phyloP scores from a whole-genome alignment of 345 rosid genomes.

The Brassica incana region DNA sequence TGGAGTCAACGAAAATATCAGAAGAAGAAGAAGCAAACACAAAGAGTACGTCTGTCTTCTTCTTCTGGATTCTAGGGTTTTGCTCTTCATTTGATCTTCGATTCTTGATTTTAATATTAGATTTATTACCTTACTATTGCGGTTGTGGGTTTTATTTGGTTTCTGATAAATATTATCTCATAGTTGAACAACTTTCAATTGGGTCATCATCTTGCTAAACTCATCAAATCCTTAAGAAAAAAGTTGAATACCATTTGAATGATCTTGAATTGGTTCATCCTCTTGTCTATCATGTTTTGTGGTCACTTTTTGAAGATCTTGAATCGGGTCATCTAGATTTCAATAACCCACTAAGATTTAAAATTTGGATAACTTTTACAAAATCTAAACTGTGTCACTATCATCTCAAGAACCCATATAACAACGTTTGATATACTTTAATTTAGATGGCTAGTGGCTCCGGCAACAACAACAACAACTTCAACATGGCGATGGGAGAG shows the following conservation, averaged over 20 bases:
- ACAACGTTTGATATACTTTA: constrained; percentile 23
- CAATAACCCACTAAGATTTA: neutral
- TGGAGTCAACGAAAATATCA: constrained; percentile 40
- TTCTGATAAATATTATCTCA: constrained; percentile 14
- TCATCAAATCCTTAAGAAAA: constrained; percentile 23
- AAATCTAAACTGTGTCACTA: constrained; percentile 24
- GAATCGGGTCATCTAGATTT: neutral
- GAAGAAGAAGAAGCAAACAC: constrained; percentile 33
- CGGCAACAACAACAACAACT: constrained; percentile 22
- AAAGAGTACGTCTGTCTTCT: constrained; percentile 41
- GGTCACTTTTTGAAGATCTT: neutral
- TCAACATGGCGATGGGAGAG: constrained; percentile 44
- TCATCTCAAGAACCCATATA: constrained; percentile 6
- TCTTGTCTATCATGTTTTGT: constrained; percentile 1
- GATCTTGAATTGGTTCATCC: constrained; percentile 27
- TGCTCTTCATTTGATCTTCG: neutral
- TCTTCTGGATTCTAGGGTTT: constrained; percentile 40
- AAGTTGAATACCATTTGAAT: neutral
- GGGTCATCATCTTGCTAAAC: constrained; percentile 11
- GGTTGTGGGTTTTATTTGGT: neutral
- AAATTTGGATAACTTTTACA: neutral
- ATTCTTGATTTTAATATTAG: neutral
- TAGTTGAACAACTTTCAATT: constrained; percentile 21
- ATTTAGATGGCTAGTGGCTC: constrained; percentile 36
- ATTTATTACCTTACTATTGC: neutral